phyloP scores from a whole-genome alignment of 73 alveolate genomes.

The Tetrahymena borealis region DNA sequence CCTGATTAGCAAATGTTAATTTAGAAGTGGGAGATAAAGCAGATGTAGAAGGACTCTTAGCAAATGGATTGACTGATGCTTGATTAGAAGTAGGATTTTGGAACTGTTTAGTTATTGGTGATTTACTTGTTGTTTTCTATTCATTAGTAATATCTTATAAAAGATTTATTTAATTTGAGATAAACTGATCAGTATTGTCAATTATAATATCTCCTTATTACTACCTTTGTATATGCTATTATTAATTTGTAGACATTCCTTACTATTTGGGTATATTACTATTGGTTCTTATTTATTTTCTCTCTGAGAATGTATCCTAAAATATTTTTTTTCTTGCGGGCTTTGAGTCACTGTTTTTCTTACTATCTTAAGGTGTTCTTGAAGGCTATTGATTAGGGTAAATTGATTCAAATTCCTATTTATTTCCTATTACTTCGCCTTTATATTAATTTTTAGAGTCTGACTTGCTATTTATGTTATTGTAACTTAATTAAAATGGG shows the following conservation, averaged over 20 bases:
- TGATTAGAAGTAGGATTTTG: no score
- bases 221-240: background rate
- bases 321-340: background rate
- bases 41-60: background rate
- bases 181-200: background rate
- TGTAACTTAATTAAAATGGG: background rate
- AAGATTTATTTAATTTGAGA: background rate
- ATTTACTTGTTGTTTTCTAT: background rate
- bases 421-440: no score
- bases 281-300: background rate
- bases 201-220: background rate
- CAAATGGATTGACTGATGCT: no score
- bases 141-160: background rate
- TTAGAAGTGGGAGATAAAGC: background rate
- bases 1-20: background rate
- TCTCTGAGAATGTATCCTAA: background rate
- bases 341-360: no score
- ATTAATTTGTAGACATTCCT: no score
- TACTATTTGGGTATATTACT: no score
- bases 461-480: background rate
- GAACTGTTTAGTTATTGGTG: background rate
- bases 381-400: no score
- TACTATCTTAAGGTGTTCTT: no score
- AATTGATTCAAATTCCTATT: no score
- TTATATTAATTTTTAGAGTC: no score